Evolutionary conservation across 345 rosid species (phyloP), one percentile per base, ranked within the genome.

Genomic region (Lumnitzera racemosa): DNA sequence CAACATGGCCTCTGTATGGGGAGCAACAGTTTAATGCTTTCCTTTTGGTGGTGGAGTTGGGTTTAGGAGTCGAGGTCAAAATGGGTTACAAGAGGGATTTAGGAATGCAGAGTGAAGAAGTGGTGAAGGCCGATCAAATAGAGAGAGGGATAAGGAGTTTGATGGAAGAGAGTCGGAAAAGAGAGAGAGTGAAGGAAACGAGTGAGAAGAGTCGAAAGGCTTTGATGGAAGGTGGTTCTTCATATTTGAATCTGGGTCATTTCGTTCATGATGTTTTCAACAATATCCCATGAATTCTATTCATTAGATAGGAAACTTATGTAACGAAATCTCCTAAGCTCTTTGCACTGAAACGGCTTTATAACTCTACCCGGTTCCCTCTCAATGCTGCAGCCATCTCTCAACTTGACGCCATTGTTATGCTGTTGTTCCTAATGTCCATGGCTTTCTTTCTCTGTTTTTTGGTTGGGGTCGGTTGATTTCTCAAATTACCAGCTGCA

Each of bases 11-110:
- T 0, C 31, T 81, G 55, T 73, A 74, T 31, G 84, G 70, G 0
- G 86, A 83, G 66, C 86, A 78, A n/a, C 86, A 80, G 15, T 24
- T 83, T 1, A 80, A 78, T 17, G 89, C 86, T 2, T 84, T 77
- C 13, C 50, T 64, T 43, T 15, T 79, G 61, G 83, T 77, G 57
- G 59, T 13, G 17, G 89, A 81, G 61, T 12, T 81, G 58, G 77
- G 75, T 16, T 43, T 81, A 17, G 81, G 74, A 1, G 76, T 77
- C 43, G 89, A 81, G 68, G 62, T 83, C 25, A 71, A 61, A 15
- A 60, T 77, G 63, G 87, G 80, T 31, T 81, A 73, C 24, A 63
- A 77, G 46, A 1, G 43, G 7, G 11, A 36, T 36, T 7, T 7
- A 0, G 9, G 43, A 70, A 49, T 7, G 78, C 52, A 47, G 3